These are phyloP conservation scores for Coniochaeta pulveracea DNA, from an alignment of 2,329 filamentous ascomycete species.

Conservation along the genomic window DNA sequence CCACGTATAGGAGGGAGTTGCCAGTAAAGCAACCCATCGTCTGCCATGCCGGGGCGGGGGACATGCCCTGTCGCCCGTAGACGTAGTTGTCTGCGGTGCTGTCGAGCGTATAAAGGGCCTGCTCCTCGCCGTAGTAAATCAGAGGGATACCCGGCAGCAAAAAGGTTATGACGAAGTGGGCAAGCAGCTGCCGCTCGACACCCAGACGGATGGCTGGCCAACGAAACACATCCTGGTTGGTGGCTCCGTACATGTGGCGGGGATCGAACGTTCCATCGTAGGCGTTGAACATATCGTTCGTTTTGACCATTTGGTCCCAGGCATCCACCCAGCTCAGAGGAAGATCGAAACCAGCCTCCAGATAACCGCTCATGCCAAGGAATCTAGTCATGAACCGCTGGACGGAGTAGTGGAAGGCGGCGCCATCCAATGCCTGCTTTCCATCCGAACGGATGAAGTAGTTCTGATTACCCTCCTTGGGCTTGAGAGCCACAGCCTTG, in stretches of 20 bases:
- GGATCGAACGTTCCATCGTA: constrained; percentile 37
- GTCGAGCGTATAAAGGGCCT: constrained; percentile 49
- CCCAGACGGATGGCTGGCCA: constrained; percentile 49
- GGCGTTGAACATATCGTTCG: constrained; percentile 26
- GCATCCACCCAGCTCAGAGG: constrained; percentile 37
- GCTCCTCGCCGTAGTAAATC: constrained; percentile 52
- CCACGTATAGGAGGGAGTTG: constrained; percentile 39
- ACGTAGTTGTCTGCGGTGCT: constrained; percentile 52
- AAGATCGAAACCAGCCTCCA: constrained; percentile 41
- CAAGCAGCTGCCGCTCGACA: constrained; percentile 42
- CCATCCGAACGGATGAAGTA: constrained; percentile 41
- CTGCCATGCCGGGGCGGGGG: constrained; percentile 49
- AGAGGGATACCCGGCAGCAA: constrained; percentile 49
- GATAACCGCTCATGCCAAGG: constrained; percentile 45
- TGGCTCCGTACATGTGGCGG: constrained; percentile 49
- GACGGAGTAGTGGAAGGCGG: constrained; percentile 51
- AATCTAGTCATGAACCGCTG: constrained; percentile 52
- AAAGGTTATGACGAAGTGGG: constrained; percentile 44
- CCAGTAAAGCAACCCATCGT: constrained; percentile 50
- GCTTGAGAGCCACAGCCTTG: constrained; percentile 34
- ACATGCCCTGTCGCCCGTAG: constrained; percentile 53
- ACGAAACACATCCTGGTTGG: constrained; percentile 54
- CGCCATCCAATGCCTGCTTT: constrained; percentile 42
- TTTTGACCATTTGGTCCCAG: constrained; percentile 42
- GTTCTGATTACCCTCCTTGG: constrained; percentile 24